Conservation (phyloP, 2,329 filamentous ascomycete genomes). For the Aspergillus aculeatinus region DNA sequence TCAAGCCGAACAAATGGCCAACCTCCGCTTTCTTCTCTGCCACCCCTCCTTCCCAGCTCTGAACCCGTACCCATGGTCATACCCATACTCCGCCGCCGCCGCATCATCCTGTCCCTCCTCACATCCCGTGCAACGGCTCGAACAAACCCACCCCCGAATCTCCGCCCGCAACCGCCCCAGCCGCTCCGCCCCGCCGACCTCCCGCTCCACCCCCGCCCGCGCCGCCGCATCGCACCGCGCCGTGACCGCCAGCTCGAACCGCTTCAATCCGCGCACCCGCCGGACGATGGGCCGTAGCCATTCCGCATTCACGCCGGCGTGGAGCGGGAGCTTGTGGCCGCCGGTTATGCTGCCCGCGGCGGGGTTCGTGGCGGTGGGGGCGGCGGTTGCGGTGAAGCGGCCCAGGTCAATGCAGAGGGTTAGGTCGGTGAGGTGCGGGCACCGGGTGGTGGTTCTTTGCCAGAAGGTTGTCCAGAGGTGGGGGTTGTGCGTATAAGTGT, state of each 20-base stretch:
- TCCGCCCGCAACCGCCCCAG: conserved; percentile 27
- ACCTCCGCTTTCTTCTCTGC: conserved; percentile 10
- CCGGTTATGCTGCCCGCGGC: conserved; percentile 16
- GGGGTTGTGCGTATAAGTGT: background rate
- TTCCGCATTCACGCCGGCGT: conserved; percentile 17
- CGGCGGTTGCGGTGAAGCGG: conserved; percentile 23
- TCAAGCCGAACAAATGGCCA: conserved; percentile 34
- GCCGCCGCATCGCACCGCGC: conserved; percentile 32
- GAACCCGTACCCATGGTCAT: conserved; percentile 2
- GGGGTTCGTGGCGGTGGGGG: no score
- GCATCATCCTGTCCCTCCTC: no score
- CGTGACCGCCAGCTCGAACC: conserved; percentile 37
- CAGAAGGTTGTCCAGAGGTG: conserved; percentile 34
- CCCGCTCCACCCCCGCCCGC: conserved; percentile 27
- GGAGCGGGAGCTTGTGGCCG: conserved; percentile 26
- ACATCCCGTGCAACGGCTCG: background rate
- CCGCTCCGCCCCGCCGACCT: conserved; percentile 24
- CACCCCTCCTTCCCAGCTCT: background rate
- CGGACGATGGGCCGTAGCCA: conserved; percentile 33
- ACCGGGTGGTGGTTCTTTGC: conserved; percentile 20
- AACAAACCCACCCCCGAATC: conserved; percentile 28
- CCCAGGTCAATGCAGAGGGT: conserved; percentile 33
- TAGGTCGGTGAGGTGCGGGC: conserved; percentile 22
- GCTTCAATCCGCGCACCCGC: conserved; percentile 26
- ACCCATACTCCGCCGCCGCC: conserved; percentile 4